Conservation (phyloP, 2,329 filamentous ascomycete species). For the Xenoacremonium recifei region DNA sequence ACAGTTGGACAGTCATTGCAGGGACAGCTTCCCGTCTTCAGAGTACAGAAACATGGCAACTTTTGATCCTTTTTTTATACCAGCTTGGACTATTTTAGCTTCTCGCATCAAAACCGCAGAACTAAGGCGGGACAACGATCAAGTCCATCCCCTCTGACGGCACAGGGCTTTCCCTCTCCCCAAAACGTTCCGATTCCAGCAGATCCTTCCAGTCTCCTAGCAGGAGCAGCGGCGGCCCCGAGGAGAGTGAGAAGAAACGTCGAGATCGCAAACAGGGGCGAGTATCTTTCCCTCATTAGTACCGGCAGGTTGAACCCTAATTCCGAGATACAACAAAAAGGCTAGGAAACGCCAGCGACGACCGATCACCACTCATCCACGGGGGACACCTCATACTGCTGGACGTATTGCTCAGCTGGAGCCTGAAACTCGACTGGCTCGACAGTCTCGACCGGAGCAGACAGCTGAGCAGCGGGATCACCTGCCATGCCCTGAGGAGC, state of each 20-base stretch:
- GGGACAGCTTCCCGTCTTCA: not conserved
- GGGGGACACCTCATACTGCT: no score
- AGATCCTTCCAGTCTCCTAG: not conserved
- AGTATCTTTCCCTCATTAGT: constrained; percentile 99
- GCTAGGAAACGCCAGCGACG: constrained; percentile 25
- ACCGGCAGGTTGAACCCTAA: constrained; percentile 61
- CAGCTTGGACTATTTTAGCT: constrained; percentile 23
- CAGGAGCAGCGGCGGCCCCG: not conserved
- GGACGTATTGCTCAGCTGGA: no score
- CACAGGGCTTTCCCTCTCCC: constrained; percentile 97
- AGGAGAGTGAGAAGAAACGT: constrained; percentile 17
- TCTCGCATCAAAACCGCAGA: constrained; percentile 26
- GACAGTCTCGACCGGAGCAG: no score
- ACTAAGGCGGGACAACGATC: constrained; percentile 70
- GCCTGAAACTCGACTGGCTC: no score
- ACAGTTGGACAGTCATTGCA: no score
- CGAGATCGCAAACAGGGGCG: constrained; percentile 39
- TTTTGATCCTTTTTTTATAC: constrained; percentile 18
- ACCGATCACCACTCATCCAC: no score
- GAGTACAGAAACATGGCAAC: no score
- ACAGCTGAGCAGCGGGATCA: no score
- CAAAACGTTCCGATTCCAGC: constrained; percentile 2
- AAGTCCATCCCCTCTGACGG: constrained; percentile 82
- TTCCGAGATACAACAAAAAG: constrained; percentile 25
- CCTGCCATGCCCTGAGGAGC: constrained; percentile 12